Evolutionary conservation across 208 protist genomes (phyloP).

Genomic region (Leishmania guyanensis): DNA sequence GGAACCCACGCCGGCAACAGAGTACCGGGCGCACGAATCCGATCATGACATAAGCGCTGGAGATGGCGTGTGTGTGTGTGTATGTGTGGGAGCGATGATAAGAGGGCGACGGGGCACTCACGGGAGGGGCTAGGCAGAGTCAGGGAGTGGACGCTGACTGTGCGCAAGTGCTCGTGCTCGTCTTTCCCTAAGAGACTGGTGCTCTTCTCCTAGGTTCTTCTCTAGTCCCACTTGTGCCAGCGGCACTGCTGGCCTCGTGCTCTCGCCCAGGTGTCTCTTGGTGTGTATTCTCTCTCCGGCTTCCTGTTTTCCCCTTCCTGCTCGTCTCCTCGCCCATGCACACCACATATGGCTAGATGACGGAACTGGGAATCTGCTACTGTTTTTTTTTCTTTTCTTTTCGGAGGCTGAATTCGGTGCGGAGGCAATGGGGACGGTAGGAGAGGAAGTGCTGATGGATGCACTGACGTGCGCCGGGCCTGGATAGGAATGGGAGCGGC

Average conservation of each 20-base stretch:
- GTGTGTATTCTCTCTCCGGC: not conserved
- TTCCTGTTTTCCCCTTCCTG: conserved; percentile 15
- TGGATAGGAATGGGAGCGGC: not conserved
- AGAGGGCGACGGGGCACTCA: not conserved
- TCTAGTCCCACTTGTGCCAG: not conserved
- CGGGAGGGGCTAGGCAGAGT: not conserved
- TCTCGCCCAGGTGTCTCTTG: not conserved
- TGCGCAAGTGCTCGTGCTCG: too few species aligned
- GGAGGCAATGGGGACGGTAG: not conserved
- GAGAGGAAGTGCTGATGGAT: not conserved
- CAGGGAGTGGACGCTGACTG: not conserved
- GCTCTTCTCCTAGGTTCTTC: not conserved
- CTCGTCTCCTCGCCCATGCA: conserved; percentile 1
- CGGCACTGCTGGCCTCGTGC: conserved; percentile 12
- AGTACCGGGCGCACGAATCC: conserved; percentile 87
- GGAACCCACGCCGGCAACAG: conserved; percentile 80
- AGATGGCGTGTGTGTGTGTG: not conserved
- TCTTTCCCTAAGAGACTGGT: not conserved
- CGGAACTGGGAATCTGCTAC: not conserved
- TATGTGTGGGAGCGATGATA: not conserved
- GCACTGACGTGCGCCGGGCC: not conserved
- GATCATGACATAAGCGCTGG: conserved; percentile 65
- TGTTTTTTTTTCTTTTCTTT: not conserved
- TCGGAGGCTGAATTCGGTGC: not conserved
- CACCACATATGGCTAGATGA: not conserved